phyloP scores from a whole-genome alignment of 768 basidiomycete genomes.

The Xerocomus spinulosus region DNA sequence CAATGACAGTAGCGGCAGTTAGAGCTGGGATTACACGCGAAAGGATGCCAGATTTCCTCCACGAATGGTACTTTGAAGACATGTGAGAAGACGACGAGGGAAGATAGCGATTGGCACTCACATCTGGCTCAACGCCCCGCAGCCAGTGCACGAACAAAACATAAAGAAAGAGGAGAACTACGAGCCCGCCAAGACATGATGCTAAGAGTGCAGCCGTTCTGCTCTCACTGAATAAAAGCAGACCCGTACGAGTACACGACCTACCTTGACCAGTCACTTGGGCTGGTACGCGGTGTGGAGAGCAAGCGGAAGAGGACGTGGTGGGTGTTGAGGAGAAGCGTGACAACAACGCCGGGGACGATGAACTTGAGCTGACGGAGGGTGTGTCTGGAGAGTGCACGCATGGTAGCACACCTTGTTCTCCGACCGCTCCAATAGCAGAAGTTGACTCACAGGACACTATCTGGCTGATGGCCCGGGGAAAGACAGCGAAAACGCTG shows the following conservation, averaged over 20 bases:
- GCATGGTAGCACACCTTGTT: too few species aligned
- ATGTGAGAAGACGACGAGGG: neutral
- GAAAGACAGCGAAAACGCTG: conserved; percentile 51
- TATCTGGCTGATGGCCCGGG: conserved; percentile 35
- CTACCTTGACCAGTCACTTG: conserved; percentile 52
- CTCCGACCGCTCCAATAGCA: too few species aligned
- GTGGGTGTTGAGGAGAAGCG: conserved; percentile 58
- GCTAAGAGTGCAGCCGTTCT: conserved; percentile 54
- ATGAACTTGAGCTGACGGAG: conserved; percentile 71
- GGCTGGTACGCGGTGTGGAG: conserved; percentile 26
- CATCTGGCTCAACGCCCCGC: conserved; percentile 64
- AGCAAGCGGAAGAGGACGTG: conserved; percentile 44
- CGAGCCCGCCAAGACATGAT: conserved; percentile 53
- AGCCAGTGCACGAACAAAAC: conserved; percentile 64
- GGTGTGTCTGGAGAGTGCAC: conserved; percentile 44
- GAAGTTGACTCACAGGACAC: too few species aligned
- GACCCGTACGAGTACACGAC: neutral
- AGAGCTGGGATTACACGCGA: conserved; percentile 67
- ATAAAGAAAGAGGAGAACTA: conserved; percentile 67
- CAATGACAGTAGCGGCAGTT: conserved; percentile 63
- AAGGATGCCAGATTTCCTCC: conserved; percentile 66
- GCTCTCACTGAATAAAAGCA: conserved; percentile 7
- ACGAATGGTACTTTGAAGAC: conserved; percentile 58
- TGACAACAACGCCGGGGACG: conserved; percentile 60
- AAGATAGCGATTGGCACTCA: conserved; percentile 33